Evolutionary conservation across 305 asterid species (phyloP).

Genomic region (Solanum chacoense): DNA sequence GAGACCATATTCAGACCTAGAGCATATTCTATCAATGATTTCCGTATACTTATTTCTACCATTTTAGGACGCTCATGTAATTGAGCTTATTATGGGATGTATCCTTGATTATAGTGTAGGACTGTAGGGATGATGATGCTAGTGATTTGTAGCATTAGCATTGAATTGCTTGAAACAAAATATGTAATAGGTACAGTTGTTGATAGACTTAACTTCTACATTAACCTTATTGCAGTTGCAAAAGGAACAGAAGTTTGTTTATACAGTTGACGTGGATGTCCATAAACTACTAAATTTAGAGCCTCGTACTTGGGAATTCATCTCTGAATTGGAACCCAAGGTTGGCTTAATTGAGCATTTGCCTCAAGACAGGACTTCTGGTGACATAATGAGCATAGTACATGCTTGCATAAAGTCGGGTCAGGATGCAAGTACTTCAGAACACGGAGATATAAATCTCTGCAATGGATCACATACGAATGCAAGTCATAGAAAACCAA

Average conservation of each 20-base stretch:
- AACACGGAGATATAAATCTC: slow-evolving; percentile 11
- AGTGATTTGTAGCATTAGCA: not conserved
- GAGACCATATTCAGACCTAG: not conserved
- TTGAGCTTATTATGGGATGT: not conserved
- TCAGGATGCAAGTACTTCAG: slow-evolving; percentile 21
- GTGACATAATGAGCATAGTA: slow-evolving; percentile 50
- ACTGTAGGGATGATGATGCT: not conserved
- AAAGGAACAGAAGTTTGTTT: slow-evolving; percentile 82
- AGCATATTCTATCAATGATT: not conserved
- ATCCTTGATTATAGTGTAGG: not conserved
- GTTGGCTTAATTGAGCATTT: slow-evolving; percentile 65
- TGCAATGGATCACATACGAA: slow-evolving; percentile 15
- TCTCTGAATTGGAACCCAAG: slow-evolving; percentile 74
- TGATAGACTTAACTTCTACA: not conserved
- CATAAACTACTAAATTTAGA: slow-evolving; percentile 50
- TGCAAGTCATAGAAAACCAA: slow-evolving; percentile 40
- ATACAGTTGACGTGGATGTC: slow-evolving; percentile 83
- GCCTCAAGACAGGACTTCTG: slow-evolving; percentile 26
- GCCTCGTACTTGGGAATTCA: slow-evolving; percentile 81
- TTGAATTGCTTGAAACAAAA: not conserved
- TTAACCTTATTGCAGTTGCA: slow-evolving; percentile 26
- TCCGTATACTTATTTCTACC: not conserved
- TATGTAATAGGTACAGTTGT: not conserved
- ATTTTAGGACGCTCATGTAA: not conserved
- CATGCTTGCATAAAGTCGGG: slow-evolving; percentile 20